Conservation (phyloP, 129 eudicot genomes). For the Centaurea solstitialis region DNA sequence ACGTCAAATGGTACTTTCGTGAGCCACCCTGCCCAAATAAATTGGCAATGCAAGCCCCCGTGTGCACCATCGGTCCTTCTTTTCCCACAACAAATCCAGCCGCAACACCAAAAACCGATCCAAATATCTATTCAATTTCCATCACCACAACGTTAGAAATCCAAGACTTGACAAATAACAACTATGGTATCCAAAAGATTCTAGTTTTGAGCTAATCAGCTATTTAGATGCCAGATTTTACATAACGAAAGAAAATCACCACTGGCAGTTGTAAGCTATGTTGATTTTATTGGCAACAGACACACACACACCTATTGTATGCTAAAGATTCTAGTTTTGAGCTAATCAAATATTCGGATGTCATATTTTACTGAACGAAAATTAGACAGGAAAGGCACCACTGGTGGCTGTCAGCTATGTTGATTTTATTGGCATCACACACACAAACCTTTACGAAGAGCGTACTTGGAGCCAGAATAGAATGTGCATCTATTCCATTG, state of each 20-base stretch:
- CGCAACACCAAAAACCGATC: conserved; percentile 87
- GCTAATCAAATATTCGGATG: neutral
- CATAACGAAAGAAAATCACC: too few relatives aligned
- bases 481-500: conserved; percentile 97
- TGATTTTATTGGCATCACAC: neutral
- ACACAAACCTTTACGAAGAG: conserved; percentile 88
- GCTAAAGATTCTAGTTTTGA: neutral
- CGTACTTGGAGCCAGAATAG: conserved; percentile 94
- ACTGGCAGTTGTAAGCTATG: too few relatives aligned
- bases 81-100: conserved; percentile 99
- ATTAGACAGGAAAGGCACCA: neutral
- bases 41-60: conserved; percentile 96
- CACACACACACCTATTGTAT: too few relatives aligned
- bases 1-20: conserved; percentile 85
- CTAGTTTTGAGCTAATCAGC: too few relatives aligned
- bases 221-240: too few relatives aligned
- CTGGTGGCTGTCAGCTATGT: neutral
- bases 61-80: conserved; percentile 99
- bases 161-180: neutral
- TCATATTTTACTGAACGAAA: neutral
- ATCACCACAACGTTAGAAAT: neutral
- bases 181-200: neutral
- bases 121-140: conserved; percentile 57
- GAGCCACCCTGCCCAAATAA: conserved; percentile 99
- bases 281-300: too few relatives aligned